Percentiles rank a stretch among this genome's conserved stretches.
phyloP scores from a whole-genome alignment of 2,329 filamentous ascomycete species.

The Nemania sp. region DNA sequence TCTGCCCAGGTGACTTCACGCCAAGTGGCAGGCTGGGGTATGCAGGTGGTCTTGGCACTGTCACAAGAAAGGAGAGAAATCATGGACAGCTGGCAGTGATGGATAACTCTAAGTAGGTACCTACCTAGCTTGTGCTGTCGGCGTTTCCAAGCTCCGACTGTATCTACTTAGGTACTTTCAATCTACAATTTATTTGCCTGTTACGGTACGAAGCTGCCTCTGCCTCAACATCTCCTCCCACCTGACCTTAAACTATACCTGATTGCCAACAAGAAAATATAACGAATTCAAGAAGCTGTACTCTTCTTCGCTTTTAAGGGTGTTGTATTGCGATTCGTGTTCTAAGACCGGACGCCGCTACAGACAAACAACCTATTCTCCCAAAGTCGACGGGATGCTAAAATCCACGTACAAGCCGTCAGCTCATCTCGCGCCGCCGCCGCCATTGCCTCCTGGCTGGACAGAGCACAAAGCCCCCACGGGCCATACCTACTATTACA shows the following conservation, averaged over 20 bases:
- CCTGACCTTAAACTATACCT: not conserved
- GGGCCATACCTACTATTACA: conserved; percentile 90
- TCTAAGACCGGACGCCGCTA: not conserved
- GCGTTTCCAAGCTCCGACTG: conserved; percentile 17
- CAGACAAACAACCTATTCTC: not conserved
- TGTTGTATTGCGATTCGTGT: not conserved
- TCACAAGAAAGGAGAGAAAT: not conserved
- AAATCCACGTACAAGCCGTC: conserved; percentile 80
- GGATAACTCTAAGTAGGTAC: no score
- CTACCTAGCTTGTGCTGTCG: no score
- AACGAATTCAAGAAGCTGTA: not conserved
- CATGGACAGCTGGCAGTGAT: conserved; percentile 6
- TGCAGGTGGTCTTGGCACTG: not conserved
- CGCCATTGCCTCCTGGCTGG: conserved; percentile 83
- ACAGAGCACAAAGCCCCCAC: conserved; percentile 92
- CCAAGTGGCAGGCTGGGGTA: conserved; percentile 1
- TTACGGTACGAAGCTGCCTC: not conserved
- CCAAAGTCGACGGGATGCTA: conserved; percentile 64
- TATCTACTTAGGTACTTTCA: not conserved
- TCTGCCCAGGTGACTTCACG: not conserved
- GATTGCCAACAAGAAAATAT: not conserved
- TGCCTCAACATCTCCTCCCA: not conserved
- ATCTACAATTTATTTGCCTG: not conserved
- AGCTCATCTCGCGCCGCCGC: conserved; percentile 62
- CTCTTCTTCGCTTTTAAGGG: not conserved